Conservation (phyloP, 2,329 filamentous ascomycete genomes). For the Nigrograna mackinnonii region DNA sequence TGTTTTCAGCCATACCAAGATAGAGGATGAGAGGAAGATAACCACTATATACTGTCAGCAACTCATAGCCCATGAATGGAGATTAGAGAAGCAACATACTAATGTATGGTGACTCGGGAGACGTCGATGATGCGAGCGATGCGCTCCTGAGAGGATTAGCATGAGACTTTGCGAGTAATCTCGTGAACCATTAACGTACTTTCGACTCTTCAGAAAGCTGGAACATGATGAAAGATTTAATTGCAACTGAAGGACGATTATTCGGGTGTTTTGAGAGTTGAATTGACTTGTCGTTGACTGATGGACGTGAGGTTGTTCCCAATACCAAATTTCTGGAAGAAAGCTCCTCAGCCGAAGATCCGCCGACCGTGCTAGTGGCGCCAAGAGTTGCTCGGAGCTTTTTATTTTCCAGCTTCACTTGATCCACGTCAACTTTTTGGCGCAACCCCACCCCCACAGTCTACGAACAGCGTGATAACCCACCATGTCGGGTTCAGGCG, state of each 20-base stretch:
- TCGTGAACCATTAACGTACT: constrained; percentile 53
- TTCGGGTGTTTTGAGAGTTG: background rate
- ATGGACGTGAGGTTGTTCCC: constrained; percentile 5
- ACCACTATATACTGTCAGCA: constrained; percentile 63
- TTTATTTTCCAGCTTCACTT: constrained; percentile 1
- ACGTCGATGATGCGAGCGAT: constrained; percentile 96
- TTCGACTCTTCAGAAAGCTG: constrained; percentile 95
- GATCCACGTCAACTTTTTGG: background rate
- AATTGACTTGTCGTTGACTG: constrained; percentile 1
- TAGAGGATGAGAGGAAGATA: constrained; percentile 97
- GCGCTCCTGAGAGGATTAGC: constrained; percentile 71
- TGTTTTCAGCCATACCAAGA: constrained; percentile 66
- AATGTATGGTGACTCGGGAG: constrained; percentile 91
- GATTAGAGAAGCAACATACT: constrained; percentile 62
- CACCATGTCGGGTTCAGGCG: constrained; percentile 61
- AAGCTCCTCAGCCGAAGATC: constrained; percentile 1
- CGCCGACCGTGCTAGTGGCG: background rate
- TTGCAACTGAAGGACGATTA: constrained; percentile 3
- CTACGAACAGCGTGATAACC: background rate
- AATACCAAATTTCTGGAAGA: constrained; percentile 4
- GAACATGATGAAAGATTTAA: constrained; percentile 46
- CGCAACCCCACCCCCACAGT: background rate
- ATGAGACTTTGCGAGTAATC: background rate
- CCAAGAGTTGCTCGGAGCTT: constrained; percentile 5
- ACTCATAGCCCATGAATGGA: background rate